Evolutionary conservation across 148 eudicot genomes (phyloP).

Genomic region (Vaccinium darrowii): DNA sequence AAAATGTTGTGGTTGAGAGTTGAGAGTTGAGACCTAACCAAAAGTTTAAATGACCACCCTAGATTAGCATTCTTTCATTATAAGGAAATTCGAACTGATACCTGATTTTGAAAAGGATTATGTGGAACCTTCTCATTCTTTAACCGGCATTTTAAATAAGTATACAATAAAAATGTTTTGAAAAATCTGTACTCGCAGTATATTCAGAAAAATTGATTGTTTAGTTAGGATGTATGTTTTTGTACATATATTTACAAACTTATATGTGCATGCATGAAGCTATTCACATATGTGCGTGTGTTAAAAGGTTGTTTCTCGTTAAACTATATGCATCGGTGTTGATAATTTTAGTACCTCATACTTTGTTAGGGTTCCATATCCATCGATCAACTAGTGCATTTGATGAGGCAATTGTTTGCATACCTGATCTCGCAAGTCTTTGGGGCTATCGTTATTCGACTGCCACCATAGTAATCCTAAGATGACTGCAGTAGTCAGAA

Average conservation of each 20-base stretch:
- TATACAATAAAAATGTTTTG: no score
- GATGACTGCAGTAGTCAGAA: constrained; percentile 75
- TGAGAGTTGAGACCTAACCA: neutral
- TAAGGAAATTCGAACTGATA: neutral
- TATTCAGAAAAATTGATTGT: no score
- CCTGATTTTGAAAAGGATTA: neutral
- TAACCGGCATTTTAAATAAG: neutral
- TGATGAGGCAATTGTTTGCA: neutral
- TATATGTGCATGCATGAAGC: no score
- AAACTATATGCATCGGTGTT: neutral
- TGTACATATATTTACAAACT: no score
- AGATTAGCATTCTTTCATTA: neutral
- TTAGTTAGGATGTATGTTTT: no score
- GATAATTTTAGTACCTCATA: neutral
- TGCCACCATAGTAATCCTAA: constrained; percentile 98
- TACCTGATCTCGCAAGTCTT: constrained; percentile 84
- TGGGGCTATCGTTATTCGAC: constrained; percentile 52
- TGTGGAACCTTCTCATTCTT: constrained; percentile 4
- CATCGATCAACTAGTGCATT: neutral
- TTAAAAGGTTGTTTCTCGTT: neutral
- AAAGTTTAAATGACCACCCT: neutral
- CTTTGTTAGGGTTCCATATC: neutral
- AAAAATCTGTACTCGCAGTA: no score
- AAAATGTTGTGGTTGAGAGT: neutral
- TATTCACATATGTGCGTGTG: no score